These are phyloP conservation scores for Cyanodermella asteris DNA, from an alignment of 2,329 filamentous ascomycete genomes.

Conservation along the genomic window DNA sequence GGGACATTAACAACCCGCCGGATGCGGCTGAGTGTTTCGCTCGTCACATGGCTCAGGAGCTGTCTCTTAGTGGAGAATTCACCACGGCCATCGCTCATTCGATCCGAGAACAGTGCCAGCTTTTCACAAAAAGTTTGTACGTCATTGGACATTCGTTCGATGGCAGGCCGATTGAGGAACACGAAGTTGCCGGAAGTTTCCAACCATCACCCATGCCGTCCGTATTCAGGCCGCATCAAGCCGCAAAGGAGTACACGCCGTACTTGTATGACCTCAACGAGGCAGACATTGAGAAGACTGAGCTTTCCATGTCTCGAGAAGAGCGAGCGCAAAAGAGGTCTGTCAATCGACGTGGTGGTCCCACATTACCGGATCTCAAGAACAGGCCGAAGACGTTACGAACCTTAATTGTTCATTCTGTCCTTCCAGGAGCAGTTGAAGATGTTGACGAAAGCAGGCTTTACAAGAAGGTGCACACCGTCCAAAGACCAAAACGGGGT, in stretches of 20 bases:
- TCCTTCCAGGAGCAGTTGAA: slow-evolving; percentile 67
- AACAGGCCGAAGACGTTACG: slow-evolving; percentile 84
- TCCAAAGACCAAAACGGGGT: no score
- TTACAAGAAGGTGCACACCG: slow-evolving; percentile 52
- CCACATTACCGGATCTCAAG: slow-evolving; percentile 84
- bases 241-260: slow-evolving; percentile 82
- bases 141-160: slow-evolving; percentile 89
- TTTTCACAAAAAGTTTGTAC: slow-evolving; percentile 85
- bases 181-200: slow-evolving; percentile 69
- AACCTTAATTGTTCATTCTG: slow-evolving; percentile 76
- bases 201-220: slow-evolving; percentile 61
- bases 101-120: slow-evolving; percentile 84
- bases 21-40: slow-evolving; percentile 95
- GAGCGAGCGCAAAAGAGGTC: slow-evolving; percentile 88
- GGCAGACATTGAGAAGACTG: slow-evolving; percentile 69
- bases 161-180: slow-evolving; percentile 76
- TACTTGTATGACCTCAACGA: slow-evolving; percentile 90
- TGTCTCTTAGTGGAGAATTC: slow-evolving; percentile 85
- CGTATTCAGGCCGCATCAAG: slow-evolving; percentile 75
- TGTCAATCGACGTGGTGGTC: slow-evolving; percentile 79
- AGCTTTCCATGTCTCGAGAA: slow-evolving; percentile 81
- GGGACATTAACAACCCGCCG: slow-evolving; percentile 88
- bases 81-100: slow-evolving; percentile 94
- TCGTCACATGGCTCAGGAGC: slow-evolving; percentile 63
- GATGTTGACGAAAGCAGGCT: slow-evolving; percentile 67